These are phyloP conservation scores for Claviceps humidiphila DNA, from an alignment of 2,329 filamentous ascomycete species.

Conservation along the genomic window DNA sequence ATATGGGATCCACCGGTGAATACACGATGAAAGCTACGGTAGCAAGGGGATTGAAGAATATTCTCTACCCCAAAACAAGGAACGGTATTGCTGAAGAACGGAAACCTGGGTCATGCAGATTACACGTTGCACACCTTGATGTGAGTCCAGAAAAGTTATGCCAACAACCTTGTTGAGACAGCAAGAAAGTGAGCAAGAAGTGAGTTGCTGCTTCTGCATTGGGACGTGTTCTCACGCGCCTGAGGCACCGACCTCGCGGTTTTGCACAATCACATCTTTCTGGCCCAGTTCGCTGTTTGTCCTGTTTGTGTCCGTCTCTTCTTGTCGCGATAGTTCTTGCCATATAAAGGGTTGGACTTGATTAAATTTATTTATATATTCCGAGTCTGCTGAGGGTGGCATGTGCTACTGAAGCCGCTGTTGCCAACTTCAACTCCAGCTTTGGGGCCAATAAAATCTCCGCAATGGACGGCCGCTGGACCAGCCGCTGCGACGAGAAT, in stretches of 20 bases:
- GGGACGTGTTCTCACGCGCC: not conserved
- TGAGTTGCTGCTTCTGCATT: slow-evolving; percentile 7
- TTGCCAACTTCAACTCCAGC: not conserved
- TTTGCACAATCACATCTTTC: not conserved
- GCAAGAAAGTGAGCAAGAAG: slow-evolving; percentile 5
- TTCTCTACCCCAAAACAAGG: not conserved
- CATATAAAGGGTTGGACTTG: not conserved
- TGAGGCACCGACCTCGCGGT: slow-evolving; percentile 5
- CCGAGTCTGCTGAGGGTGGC: not conserved
- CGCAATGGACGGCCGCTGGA: slow-evolving; percentile 4
- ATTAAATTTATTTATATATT: not conserved
- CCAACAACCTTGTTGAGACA: not conserved
- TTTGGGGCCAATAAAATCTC: slow-evolving; percentile 1
- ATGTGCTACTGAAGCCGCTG: not conserved
- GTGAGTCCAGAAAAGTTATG: not conserved
- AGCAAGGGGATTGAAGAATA: slow-evolving; percentile 2
- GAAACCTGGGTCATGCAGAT: not conserved
- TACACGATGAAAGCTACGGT: not conserved
- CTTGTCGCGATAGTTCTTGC: not conserved
- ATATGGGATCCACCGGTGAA: slow-evolving; percentile 25
- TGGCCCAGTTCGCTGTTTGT: not conserved
- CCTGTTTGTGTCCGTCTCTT: not conserved
- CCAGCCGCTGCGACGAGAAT: slow-evolving; percentile 3
- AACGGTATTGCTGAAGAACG: not conserved
- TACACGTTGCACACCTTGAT: not conserved